A percentile compares a stretch with the other conserved stretches of the same genome.
Conservation (phyloP, 164 flowering plant species). For the Tetracentron sinense region DNA sequence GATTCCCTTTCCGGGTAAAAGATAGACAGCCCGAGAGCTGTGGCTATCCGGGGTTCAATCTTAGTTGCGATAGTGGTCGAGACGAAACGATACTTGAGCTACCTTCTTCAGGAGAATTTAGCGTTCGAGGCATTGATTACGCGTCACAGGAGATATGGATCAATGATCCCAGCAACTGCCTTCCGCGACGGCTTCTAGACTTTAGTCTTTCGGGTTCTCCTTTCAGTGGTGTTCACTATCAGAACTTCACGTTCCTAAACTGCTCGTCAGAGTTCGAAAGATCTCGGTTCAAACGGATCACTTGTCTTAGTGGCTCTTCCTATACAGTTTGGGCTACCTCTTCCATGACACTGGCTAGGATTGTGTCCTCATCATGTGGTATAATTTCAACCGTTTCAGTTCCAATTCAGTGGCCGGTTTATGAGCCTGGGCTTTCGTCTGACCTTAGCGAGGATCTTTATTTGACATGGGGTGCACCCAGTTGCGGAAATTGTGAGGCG, state of each 20-base stretch:
- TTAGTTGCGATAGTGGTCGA: constrained; percentile 31
- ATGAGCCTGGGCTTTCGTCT: constrained; percentile 6
- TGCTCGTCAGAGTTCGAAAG: constrained; percentile 32
- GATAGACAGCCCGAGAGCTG: constrained; percentile 18
- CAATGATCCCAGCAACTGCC: constrained; percentile 44
- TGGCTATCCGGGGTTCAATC: constrained; percentile 46
- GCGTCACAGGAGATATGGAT: constrained; percentile 31
- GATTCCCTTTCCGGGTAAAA: constrained; percentile 41
- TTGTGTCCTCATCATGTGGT: constrained; percentile 22
- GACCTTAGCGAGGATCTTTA: constrained; percentile 18
- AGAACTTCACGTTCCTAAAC: constrained; percentile 38
- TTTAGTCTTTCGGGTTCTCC: constrained; percentile 47
- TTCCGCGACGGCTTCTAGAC: constrained; percentile 32
- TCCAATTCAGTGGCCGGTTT: constrained; percentile 30
- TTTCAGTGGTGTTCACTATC: constrained; percentile 22
- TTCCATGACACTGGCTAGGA: constrained; percentile 6
- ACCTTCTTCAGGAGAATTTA: constrained; percentile 33
- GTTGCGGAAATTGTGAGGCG: constrained; percentile 32
- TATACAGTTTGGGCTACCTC: constrained; percentile 32
- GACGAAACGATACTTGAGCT: constrained; percentile 25
- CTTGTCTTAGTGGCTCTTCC: constrained; percentile 46
- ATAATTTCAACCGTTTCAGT: constrained; percentile 21
- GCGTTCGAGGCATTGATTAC: constrained; percentile 41
- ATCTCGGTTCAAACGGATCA: constrained; percentile 15
- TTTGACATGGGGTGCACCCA: constrained; percentile 33